These are phyloP conservation scores for Xylariomycetidae sp. DNA, from an alignment of 2,329 filamentous ascomycete genomes.

Conservation along the genomic window DNA sequence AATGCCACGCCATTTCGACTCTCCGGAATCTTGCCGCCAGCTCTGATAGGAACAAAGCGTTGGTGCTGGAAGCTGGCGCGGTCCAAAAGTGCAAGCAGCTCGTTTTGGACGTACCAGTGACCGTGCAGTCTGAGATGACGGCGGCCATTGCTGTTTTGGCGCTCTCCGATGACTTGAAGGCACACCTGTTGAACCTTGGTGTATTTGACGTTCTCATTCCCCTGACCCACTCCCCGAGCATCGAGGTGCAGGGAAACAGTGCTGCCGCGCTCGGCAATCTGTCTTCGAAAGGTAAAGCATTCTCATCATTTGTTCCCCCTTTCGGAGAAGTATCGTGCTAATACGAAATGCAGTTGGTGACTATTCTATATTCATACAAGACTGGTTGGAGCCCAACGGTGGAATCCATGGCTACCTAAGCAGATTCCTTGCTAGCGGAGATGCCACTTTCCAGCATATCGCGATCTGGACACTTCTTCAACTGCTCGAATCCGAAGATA, in stretches of 20 bases:
- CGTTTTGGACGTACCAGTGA: constrained; percentile 86
- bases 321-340: constrained; percentile 4
- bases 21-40: constrained; percentile 92
- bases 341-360: constrained; percentile 66
- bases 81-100: constrained; percentile 99
- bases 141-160: constrained; percentile 97
- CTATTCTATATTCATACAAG: constrained; percentile 91
- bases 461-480: constrained; percentile 97
- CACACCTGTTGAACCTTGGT: constrained; percentile 81
- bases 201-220: constrained; percentile 97
- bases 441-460: constrained; percentile 98
- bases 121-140: constrained; percentile 98
- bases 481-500: constrained; percentile 90
- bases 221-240: constrained; percentile 88
- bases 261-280: constrained; percentile 92
- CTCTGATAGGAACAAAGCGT: constrained; percentile 94
- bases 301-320: neutral
- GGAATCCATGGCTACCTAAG: constrained; percentile 94
- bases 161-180: constrained; percentile 91
- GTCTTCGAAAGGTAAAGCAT: constrained; percentile 80
- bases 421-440: constrained; percentile 88
- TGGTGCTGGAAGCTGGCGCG: constrained; percentile 93
- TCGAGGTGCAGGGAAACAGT: constrained; percentile 97
- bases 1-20: constrained; percentile 97
- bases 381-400: constrained; percentile 88